Percentiles rank a stretch among this genome's conserved stretches.
Evolutionary conservation across 805 yeast genomes (phyloP).

Genomic region (Wickerhamiella sorbophila): DNA sequence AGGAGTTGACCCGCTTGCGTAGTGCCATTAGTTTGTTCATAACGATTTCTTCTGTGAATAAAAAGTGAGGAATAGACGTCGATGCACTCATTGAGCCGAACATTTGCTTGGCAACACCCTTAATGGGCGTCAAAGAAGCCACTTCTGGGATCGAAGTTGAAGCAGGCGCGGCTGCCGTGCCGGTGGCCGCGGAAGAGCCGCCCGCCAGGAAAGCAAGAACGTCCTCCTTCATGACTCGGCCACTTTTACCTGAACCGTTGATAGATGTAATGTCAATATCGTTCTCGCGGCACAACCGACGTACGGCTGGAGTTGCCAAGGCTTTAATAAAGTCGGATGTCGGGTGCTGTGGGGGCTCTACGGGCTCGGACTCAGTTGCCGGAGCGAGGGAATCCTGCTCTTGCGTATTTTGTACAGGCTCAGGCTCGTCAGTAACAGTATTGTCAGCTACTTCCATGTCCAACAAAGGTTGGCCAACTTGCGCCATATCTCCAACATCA

Average conservation of each 20-base stretch:
- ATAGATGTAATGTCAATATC: slow-evolving; percentile 17
- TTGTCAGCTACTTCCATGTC: slow-evolving; percentile 21
- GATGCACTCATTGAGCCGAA: slow-evolving; percentile 24
- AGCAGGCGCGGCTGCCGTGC: slow-evolving; percentile 1
- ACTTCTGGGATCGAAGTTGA: slow-evolving; percentile 4
- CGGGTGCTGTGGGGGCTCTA: background rate
- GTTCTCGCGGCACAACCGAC: slow-evolving; percentile 22
- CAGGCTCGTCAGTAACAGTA: background rate
- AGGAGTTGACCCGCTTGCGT: slow-evolving; percentile 16
- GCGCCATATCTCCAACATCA: slow-evolving; percentile 26
- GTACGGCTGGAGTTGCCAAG: slow-evolving; percentile 25
- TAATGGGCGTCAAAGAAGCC: slow-evolving; percentile 14
- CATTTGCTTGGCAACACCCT: slow-evolving; percentile 23
- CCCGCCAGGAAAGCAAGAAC: slow-evolving; percentile 10
- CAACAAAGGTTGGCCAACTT: slow-evolving; percentile 23
- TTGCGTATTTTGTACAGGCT: background rate
- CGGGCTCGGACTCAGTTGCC: background rate
- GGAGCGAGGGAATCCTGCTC: background rate
- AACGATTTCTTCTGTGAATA: slow-evolving; percentile 23
- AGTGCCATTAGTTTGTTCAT: slow-evolving; percentile 19
- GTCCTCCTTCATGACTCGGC: slow-evolving; percentile 25
- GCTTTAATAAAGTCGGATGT: slow-evolving; percentile 5
- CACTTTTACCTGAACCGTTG: slow-evolving; percentile 24
- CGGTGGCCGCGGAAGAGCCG: background rate
- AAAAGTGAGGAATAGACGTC: slow-evolving; percentile 23